Base-by-base conservation (phyloP, 2,329 filamentous ascomycete species). In the Pyrenophora tritici-repentis region DNA sequence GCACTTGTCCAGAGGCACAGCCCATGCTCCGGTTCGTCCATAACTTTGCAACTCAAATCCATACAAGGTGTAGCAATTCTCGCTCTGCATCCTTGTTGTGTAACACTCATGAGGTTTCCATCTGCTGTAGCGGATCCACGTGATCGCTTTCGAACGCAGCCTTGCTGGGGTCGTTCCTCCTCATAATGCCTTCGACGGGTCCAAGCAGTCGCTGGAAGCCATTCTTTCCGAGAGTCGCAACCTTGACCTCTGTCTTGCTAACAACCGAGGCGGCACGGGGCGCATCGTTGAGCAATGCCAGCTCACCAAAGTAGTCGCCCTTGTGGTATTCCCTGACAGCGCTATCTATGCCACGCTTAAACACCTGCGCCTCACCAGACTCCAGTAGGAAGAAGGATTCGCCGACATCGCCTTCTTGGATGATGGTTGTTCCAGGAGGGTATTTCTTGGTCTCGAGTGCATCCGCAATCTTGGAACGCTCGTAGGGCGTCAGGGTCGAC, bases 381-480 rank as follows among this genome's bases (percentile, higher is more conserved):
- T 97, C 94, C 40, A 97, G 80, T 37, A 97, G 85, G 76, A 89
- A 99, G 76, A 99, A 97, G 1, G 90, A 87, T 68, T 95, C 86
- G 47, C 94, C 94, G 0, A 88, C 89, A 71, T 97, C 94, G 44
- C 94, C 94, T 75, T 97, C 91, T 51, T 80, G 82, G 75, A 99
- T 97, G 71, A 99, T 96, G 43, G 83, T 83, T n/a, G 86, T 84
- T 17, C 90, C 90, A 6, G 86, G 78, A 0, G 88, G 82, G 72
- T 88, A 96, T 68, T 96, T 97, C 72, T 88, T 86, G 8, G 92
- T 94, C 73, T 97, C 92, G 49, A 99, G 81, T 1, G 94, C 93
- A 75, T 97, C 94, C 55, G 94, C 93, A 72, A 99, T 97, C 81
- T 99, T 99, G 68, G 90, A 91, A 51, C 94, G 87, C 77, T 99